Evolutionary conservation across 2,329 filamentous ascomycete species (phyloP), one percentile per base, ranked within the genome.

Genomic region (Colletotrichum sidae): DNA sequence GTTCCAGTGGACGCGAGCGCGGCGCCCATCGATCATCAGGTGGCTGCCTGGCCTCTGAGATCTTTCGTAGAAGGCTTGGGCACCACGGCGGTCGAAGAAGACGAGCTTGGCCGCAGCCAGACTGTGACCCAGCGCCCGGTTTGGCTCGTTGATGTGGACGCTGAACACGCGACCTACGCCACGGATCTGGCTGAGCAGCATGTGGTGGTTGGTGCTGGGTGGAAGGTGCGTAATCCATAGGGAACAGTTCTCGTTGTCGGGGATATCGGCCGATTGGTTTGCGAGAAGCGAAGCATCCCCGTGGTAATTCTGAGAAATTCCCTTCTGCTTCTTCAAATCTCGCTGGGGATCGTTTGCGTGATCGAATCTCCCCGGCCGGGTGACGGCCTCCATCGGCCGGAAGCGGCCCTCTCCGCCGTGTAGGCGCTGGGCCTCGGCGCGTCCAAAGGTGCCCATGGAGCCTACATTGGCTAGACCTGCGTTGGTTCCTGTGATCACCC

Each of bases 221-320:
- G 85, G 83, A 0, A 88, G 77, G 54, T 84, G 83, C 2, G 81
- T 84, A 34, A 88, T 68, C 80, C 84, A 88, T 1, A 88, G 74
- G 0, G 83, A 79, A 38, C 84, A 85, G 72, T 86, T 87, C 38
- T 79, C 60, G 3, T 71, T 65, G 38, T 79, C 72, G 0, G 78
- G 73, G 39, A 83, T 79, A 39, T 74, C 52, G 5, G 80, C 80
- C 2, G 77, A 79, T 47, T 72, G 74, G 72, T 83, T 84, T 9
- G 73, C 74, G 2, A 45, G 13, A 0, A 79, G 68, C 39, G 63
- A 69, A 0, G 75, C 74, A 65, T 83, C 76, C 25, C 81, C 81
- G 8, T 69, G 69, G 69, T 83, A 83, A 58, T 76, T 76, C 9
- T 70, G 69, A 1, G 76, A 78, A 60, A 79, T 59, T 8, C 67